phyloP scores from a whole-genome alignment of 495 filamentous ascomycete species.

The Neurospora sp. region DNA sequence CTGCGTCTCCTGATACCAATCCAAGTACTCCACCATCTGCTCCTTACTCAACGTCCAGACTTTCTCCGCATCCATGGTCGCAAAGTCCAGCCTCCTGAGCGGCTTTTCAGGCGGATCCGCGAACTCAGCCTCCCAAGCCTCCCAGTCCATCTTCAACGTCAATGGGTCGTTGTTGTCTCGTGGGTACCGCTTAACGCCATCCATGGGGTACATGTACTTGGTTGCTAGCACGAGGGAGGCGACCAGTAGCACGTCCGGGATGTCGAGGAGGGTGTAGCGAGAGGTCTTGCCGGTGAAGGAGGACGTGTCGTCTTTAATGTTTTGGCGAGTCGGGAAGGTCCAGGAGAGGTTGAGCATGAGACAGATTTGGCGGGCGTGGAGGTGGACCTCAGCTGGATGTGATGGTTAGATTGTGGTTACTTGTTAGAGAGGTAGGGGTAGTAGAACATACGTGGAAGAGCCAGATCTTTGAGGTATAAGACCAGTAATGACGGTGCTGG shows the following conservation, averaged over 20 bases:
- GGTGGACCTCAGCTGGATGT: constrained; percentile 48
- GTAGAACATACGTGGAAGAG: constrained; percentile 58
- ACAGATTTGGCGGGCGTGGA: constrained; percentile 47
- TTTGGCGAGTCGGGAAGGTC: constrained; percentile 35
- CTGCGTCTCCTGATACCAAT: constrained; percentile 79
- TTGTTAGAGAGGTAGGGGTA: no score
- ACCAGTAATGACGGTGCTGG: constrained; percentile 58
- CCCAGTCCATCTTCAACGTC: constrained; percentile 58
- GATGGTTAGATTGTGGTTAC: constrained; percentile 17
- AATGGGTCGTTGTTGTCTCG: constrained; percentile 47
- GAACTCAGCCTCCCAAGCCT: constrained; percentile 52
- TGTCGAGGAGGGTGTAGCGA: constrained; percentile 22
- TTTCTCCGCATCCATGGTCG: constrained; percentile 52
- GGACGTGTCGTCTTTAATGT: constrained; percentile 4
- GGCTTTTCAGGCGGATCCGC: constrained; percentile 17
- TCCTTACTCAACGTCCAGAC: constrained; percentile 54
- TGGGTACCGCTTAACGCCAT: constrained; percentile 48
- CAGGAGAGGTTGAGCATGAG: constrained; percentile 46
- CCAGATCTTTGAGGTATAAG: constrained; percentile 59
- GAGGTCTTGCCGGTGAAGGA: not conserved
- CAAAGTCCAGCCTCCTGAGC: constrained; percentile 10
- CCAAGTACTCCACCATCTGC: constrained; percentile 73
- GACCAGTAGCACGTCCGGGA: constrained; percentile 68
- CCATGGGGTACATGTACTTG: constrained; percentile 72
- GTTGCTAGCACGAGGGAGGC: constrained; percentile 63